phyloP scores from a whole-genome alignment of 441 rosid genomes.

The Gossypium lobatum region DNA sequence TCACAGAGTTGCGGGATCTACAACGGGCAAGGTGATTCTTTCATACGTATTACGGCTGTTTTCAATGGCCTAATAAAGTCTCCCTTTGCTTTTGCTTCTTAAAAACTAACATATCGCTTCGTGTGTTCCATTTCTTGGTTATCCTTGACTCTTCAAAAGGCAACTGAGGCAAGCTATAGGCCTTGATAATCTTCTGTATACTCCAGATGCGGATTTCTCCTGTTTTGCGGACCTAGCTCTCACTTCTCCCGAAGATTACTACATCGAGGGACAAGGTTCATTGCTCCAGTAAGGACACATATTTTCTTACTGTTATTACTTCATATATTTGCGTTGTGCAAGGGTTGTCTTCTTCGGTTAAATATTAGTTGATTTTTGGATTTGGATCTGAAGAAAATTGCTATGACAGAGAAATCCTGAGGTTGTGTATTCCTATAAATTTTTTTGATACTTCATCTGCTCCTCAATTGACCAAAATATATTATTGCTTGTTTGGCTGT shows the following conservation, averaged over 20 bases:
- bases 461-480: neutral
- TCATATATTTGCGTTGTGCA: neutral
- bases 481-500: neutral
- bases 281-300: slow-evolving; percentile 74
- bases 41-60: neutral
- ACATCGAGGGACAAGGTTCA: slow-evolving; percentile 93
- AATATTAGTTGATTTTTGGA: neutral
- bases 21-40: slow-evolving; percentile 72
- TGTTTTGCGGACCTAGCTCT: slow-evolving; percentile 96
- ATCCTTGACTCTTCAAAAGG: slow-evolving; percentile 35
- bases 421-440: neutral
- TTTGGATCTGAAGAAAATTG: neutral
- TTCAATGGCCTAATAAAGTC: neutral
- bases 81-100: slow-evolving; percentile 4
- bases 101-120: neutral
- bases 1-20: slow-evolving; percentile 78
- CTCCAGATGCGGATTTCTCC: slow-evolving; percentile 98
- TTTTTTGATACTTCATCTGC: neutral
- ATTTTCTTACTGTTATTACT: neutral
- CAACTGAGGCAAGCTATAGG: slow-evolving; percentile 72
- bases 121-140: neutral
- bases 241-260: slow-evolving; percentile 95
- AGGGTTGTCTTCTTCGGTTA: neutral
- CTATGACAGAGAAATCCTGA: neutral
- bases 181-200: slow-evolving; percentile 87